Conservation (phyloP, 768 basidiomycete species). For the Clitopilus hobsonii region DNA sequence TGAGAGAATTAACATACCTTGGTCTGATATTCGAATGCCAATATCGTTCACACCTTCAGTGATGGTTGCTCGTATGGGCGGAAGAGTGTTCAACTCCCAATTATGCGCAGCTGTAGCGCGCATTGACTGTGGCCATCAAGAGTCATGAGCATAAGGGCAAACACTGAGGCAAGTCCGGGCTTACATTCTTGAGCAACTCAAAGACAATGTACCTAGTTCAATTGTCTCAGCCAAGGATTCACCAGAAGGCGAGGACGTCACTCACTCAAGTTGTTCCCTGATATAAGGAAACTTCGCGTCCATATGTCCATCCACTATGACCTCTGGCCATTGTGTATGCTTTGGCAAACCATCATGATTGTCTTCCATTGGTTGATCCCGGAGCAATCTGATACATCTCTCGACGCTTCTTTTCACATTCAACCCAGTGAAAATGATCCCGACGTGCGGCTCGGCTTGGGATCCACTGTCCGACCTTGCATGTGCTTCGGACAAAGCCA, state of each 20-base stretch:
- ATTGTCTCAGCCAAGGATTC: neutral
- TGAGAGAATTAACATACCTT: slow-evolving; percentile 46
- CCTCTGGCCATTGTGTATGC: slow-evolving; percentile 48
- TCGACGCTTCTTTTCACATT: slow-evolving; percentile 68
- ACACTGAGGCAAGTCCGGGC: too few relatives aligned
- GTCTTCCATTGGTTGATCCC: slow-evolving; percentile 41
- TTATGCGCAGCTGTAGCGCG: slow-evolving; percentile 59
- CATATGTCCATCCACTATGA: slow-evolving; percentile 69
- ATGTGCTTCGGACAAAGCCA: slow-evolving; percentile 67
- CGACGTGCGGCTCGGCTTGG: slow-evolving; percentile 60
- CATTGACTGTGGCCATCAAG: slow-evolving; percentile 49
- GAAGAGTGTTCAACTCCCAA: slow-evolving; percentile 33
- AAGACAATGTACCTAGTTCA: slow-evolving; percentile 75
- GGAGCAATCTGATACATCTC: slow-evolving; percentile 57
- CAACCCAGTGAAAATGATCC: slow-evolving; percentile 78
- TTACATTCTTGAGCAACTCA: slow-evolving; percentile 84
- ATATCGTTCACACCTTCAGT: slow-evolving; percentile 71
- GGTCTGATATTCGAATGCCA: slow-evolving; percentile 84
- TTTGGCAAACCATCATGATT: slow-evolving; percentile 15
- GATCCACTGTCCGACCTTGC: slow-evolving; percentile 28
- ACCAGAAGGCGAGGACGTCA: neutral
- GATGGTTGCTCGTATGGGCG: slow-evolving; percentile 73
- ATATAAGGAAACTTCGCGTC: slow-evolving; percentile 78
- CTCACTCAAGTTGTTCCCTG: slow-evolving; percentile 80
- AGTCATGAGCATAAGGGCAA: neutral